Percentiles rank a stretch among this genome's conserved stretches.
phyloP scores from a whole-genome alignment of 2,329 filamentous ascomycete species.

The Paecilomyces formosus region DNA sequence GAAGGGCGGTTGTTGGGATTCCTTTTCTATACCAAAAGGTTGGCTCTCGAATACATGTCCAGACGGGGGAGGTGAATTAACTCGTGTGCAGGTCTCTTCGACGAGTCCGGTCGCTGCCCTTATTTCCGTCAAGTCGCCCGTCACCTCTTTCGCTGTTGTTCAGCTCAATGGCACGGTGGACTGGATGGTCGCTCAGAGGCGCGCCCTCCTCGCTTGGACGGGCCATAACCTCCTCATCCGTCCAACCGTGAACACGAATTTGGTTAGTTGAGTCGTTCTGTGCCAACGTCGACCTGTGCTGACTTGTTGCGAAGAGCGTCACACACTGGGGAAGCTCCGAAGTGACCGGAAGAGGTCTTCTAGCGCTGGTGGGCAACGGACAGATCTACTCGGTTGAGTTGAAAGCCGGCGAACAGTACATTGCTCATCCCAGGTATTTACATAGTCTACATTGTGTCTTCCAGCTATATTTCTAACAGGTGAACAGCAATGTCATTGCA shows the following conservation, averaged over 20 bases:
- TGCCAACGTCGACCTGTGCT: slow-evolving; percentile 17
- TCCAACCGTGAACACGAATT: slow-evolving; percentile 64
- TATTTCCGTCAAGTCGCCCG: slow-evolving; percentile 77
- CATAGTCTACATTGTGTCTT: neutral
- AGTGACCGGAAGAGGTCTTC: slow-evolving; percentile 78
- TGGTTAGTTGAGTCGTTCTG: slow-evolving; percentile 41
- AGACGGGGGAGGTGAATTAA: slow-evolving; percentile 6
- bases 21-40: slow-evolving; percentile 87
- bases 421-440: slow-evolving; percentile 67
- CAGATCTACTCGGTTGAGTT: slow-evolving; percentile 83
- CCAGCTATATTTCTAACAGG: slow-evolving; percentile 1
- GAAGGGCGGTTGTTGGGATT: slow-evolving; percentile 71
- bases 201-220: slow-evolving; percentile 91
- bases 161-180: slow-evolving; percentile 90
- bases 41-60: neutral
- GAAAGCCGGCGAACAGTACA: slow-evolving; percentile 76
- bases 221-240: slow-evolving; percentile 74
- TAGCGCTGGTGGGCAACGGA: slow-evolving; percentile 76
- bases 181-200: slow-evolving; percentile 86
- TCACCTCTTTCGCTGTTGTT: slow-evolving; percentile 78
- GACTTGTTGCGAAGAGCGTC: slow-evolving; percentile 48
- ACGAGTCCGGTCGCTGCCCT: slow-evolving; percentile 82
- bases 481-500: slow-evolving; percentile 69
- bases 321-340: slow-evolving; percentile 89
- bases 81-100: slow-evolving; percentile 58